Conservation (phyloP, 2,329 filamentous ascomycete genomes). For the Cadophora sp. region DNA sequence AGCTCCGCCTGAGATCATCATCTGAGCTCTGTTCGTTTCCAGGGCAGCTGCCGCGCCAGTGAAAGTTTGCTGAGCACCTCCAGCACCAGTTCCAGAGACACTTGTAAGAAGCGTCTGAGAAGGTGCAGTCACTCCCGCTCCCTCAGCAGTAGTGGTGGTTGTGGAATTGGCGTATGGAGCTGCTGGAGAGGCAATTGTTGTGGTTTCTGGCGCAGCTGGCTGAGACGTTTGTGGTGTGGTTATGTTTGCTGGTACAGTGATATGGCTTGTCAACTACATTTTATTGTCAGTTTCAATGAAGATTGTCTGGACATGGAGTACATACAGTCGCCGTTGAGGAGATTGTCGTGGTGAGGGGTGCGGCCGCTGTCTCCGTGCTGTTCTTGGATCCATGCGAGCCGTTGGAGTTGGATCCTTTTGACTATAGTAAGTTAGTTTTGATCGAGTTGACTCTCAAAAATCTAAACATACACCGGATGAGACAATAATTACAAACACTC, state of each 20-base stretch:
- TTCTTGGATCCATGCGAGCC: neutral
- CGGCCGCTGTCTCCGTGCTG: neutral
- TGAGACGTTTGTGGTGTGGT: neutral
- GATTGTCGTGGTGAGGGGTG: neutral
- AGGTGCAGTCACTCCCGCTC: neutral
- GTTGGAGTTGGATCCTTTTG: neutral
- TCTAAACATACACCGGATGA: neutral
- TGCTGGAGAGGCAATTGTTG: neutral
- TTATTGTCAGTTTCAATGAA: neutral
- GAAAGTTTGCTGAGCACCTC: neutral
- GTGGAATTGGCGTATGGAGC: neutral
- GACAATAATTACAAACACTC: neutral
- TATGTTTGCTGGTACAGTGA: neutral
- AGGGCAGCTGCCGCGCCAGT: neutral
- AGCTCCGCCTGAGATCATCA: neutral
- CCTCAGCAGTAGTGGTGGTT: neutral
- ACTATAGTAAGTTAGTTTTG: neutral
- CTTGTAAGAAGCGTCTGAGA: neutral
- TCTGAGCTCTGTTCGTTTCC: neutral
- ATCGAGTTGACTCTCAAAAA: too few species aligned
- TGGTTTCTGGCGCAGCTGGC: neutral
- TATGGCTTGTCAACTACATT: neutral
- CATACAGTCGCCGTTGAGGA: constrained; percentile 6
- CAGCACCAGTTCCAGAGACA: neutral
- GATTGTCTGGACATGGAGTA: neutral